These are phyloP conservation scores for Candida insectalens DNA, from an alignment of 805 yeast species.

Conservation along the genomic window DNA sequence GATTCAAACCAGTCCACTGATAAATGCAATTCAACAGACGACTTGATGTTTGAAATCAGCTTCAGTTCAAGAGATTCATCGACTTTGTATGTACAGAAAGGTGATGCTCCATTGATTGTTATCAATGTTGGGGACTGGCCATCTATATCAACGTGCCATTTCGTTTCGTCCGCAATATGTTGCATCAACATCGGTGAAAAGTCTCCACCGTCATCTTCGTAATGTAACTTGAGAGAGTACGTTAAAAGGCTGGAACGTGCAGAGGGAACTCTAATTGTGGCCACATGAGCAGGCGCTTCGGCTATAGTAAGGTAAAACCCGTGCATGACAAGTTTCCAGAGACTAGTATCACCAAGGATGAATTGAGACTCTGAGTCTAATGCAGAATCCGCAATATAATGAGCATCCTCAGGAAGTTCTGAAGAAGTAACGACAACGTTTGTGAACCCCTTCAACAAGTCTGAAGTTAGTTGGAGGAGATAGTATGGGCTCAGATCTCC, in stretches of 20 bases:
- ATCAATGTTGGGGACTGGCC: too few species aligned
- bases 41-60: constrained; percentile 35
- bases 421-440: constrained; percentile 40
- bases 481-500: constrained; percentile 39
- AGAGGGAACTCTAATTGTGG: constrained; percentile 40
- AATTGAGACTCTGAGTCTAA: constrained; percentile 14
- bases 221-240: constrained; percentile 28
- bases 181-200: constrained; percentile 66
- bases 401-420: too few species aligned
- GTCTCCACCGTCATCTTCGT: constrained; percentile 17
- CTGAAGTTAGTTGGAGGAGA: constrained; percentile 32
- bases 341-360: constrained; percentile 21
- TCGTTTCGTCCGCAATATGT: constrained; percentile 57
- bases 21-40: constrained; percentile 25
- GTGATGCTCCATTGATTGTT: constrained; percentile 64
- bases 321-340: constrained; percentile 28
- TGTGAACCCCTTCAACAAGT: constrained; percentile 34
- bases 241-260: constrained; percentile 57
- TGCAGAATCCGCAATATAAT: constrained; percentile 30
- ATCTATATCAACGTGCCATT: constrained; percentile 60
- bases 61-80: constrained; percentile 28
- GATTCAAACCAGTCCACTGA: constrained; percentile 49
- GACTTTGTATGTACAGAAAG: constrained; percentile 29
- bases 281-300: constrained; percentile 26
- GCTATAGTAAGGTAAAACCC: constrained; percentile 29